phyloP scores from a whole-genome alignment of 495 filamentous ascomycete genomes.

The Neurospora sublineolata region DNA sequence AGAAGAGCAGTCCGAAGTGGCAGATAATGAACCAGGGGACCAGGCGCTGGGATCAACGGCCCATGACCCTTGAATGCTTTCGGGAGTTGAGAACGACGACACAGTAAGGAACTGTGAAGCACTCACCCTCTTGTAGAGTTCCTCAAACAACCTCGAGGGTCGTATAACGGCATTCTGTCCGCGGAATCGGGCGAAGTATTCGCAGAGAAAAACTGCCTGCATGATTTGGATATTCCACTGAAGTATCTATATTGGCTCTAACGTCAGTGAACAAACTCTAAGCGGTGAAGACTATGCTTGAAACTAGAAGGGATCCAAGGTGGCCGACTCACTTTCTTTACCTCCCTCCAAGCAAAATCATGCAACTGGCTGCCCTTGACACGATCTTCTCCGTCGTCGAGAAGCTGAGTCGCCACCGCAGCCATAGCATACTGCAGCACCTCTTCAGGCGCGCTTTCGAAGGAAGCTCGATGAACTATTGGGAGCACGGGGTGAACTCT shows the following conservation, averaged over 20 bases:
- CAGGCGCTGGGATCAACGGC: constrained; percentile 27
- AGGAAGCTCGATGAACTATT: constrained; percentile 30
- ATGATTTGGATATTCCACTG: constrained; percentile 39
- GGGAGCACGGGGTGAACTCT: constrained; percentile 31
- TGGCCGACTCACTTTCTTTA: constrained; percentile 21
- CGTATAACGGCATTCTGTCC: constrained; percentile 33
- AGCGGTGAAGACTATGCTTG: neutral
- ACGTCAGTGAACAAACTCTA: neutral
- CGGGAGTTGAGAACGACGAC: constrained; percentile 15
- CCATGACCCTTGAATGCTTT: constrained; percentile 10
- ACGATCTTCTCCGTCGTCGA: constrained; percentile 34
- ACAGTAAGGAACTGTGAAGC: constrained; percentile 20
- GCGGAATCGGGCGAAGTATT: constrained; percentile 42
- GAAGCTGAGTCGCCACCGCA: constrained; percentile 35
- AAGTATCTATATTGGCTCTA: constrained; percentile 16
- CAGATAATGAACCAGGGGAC: constrained; percentile 19
- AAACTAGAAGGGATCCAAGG: neutral
- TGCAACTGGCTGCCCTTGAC: constrained; percentile 32
- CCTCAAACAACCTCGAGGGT: constrained; percentile 38
- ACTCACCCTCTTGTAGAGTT: constrained; percentile 42
- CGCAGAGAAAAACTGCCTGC: constrained; percentile 45
- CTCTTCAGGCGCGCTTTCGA: constrained; percentile 27
- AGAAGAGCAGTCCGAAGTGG: constrained; percentile 23
- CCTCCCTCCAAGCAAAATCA: constrained; percentile 34
- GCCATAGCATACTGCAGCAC: constrained; percentile 38